Base-by-base conservation (phyloP, 2,329 filamentous ascomycete species). In the Neoarthrinium moseri region DNA sequence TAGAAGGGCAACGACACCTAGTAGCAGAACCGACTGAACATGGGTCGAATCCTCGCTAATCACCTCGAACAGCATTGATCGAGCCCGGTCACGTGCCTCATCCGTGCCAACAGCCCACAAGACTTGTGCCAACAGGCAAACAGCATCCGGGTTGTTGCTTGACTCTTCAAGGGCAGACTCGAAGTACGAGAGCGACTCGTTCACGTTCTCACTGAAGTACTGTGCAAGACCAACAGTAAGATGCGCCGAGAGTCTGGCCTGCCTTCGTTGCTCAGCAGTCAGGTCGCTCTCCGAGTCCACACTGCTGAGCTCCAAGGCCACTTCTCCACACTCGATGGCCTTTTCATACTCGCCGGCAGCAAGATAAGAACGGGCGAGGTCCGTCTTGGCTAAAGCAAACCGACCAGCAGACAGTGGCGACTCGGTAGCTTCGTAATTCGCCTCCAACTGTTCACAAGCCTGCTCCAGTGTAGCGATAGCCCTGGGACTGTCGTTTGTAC, bases 31-130 rank as follows among this genome's bases (percentile, higher is more conserved):
- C 0, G 90, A 86, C 51, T 85, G 86, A 1, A 95, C 80, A 54
- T 97, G 91, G 1, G 84, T 80, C 0, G 89, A 81, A 40, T 87
- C 71, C 41, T 74, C 77, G 56, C 91, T 89, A 11, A 96, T 84
- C 27, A 87, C 84, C 12, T 84, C 84, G 58, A 96, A 92, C 1
- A 99, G 76, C 52, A 89, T 81, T 43, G 87, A 83, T 4, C 90
- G 80, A 13, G 92, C 91, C 50, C 87, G 83, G 40, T 85, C 81
- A 37, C 86, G 82, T 45, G 91, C 87, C 1, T 84, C 77, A 6
- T 86, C 81, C 0, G 84, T 83, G 7, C 89, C 91, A 53, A 89
- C 90, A 0, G 91, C 91, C 92, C 94, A 99, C 1, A 97, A 77
- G 0, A 97, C 88, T 66, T 97, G 90, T 0, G 91, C 88, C 11